Conservation (phyloP, 2,329 filamentous ascomycete genomes). For the Orbilia quercus region DNA sequence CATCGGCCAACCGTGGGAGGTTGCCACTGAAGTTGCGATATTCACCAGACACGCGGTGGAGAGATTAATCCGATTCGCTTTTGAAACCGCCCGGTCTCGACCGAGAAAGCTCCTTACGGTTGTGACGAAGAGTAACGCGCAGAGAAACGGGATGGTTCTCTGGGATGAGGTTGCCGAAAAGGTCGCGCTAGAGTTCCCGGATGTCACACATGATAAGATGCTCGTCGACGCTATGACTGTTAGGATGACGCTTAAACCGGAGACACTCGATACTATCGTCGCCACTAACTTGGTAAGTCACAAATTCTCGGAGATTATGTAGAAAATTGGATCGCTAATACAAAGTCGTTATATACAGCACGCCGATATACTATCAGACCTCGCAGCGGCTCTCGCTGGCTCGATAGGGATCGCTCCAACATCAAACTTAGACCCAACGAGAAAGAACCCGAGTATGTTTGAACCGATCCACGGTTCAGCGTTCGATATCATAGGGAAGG, state of each 20-base stretch:
- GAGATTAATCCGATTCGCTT: slow-evolving; percentile 73
- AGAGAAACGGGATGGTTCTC: slow-evolving; percentile 75
- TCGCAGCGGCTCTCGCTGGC: slow-evolving; percentile 76
- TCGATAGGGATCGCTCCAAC: slow-evolving; percentile 79
- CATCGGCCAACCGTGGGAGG: slow-evolving; percentile 70
- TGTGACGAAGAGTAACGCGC: slow-evolving; percentile 75
- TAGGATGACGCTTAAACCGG: slow-evolving; percentile 73
- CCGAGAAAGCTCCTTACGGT: slow-evolving; percentile 71
- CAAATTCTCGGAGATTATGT: neutral
- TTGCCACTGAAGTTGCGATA: slow-evolving; percentile 72
- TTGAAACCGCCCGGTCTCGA: slow-evolving; percentile 70
- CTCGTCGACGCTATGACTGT: slow-evolving; percentile 64
- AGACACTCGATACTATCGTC: slow-evolving; percentile 72
- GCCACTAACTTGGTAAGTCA: slow-evolving; percentile 67
- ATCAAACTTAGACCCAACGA: slow-evolving; percentile 72
- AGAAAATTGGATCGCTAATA: neutral
- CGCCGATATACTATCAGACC: slow-evolving; percentile 76
- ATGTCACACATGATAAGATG: slow-evolving; percentile 74
- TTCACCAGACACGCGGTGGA: slow-evolving; percentile 73
- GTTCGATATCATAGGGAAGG: slow-evolving; percentile 89
- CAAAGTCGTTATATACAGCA: slow-evolving; percentile 63
- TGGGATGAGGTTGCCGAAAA: slow-evolving; percentile 73
- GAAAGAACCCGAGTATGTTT: slow-evolving; percentile 75
- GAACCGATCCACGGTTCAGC: slow-evolving; percentile 96
- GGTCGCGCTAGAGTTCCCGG: slow-evolving; percentile 70